Percentiles rank a stretch among this genome's conserved stretches.
Evolutionary conservation across 2,329 filamentous ascomycete genomes (phyloP).

Genomic region (Trichoderma afroharzianum): DNA sequence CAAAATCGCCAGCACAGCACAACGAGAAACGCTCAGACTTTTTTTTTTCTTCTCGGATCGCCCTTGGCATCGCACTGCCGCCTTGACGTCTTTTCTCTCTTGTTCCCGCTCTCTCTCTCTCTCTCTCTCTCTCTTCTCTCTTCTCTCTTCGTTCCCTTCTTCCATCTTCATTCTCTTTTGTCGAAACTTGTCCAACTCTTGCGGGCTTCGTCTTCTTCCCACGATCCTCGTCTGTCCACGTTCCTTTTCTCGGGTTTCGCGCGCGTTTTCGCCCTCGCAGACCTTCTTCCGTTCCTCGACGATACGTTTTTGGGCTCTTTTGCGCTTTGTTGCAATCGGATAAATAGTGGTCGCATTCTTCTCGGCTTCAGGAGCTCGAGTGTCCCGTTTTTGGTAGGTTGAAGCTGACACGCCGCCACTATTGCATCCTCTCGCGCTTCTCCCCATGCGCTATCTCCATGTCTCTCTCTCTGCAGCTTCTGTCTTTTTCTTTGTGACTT

Average conservation of each 20-base stretch:
- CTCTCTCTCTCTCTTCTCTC: not conserved
- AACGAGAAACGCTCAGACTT: not conserved
- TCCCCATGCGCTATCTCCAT: not conserved
- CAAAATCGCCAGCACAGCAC: not conserved
- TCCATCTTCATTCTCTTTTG: not conserved
- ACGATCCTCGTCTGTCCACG: not conserved
- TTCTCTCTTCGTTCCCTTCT: not conserved
- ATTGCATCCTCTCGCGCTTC: not conserved
- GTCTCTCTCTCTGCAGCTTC: not conserved
- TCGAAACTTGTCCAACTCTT: not conserved
- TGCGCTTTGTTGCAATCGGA: not conserved
- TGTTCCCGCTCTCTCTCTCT: not conserved
- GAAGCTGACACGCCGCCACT: not conserved
- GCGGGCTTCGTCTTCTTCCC: not conserved
- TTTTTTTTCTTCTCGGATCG: not conserved
- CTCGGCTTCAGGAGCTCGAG: not conserved
- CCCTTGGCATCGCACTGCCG: constrained; percentile 5
- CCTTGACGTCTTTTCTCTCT: not conserved
- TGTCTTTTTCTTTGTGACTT: not conserved
- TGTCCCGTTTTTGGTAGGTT: not conserved
- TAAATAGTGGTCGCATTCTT: not conserved
- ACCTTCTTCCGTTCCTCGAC: not conserved
- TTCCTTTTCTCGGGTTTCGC: not conserved
- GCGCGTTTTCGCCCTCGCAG: not conserved
- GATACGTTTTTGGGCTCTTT: not conserved